A percentile compares a stretch with the other conserved stretches of the same genome.
Conservation (phyloP, 2,329 filamentous ascomycete species). For the Truncatella angustata region DNA sequence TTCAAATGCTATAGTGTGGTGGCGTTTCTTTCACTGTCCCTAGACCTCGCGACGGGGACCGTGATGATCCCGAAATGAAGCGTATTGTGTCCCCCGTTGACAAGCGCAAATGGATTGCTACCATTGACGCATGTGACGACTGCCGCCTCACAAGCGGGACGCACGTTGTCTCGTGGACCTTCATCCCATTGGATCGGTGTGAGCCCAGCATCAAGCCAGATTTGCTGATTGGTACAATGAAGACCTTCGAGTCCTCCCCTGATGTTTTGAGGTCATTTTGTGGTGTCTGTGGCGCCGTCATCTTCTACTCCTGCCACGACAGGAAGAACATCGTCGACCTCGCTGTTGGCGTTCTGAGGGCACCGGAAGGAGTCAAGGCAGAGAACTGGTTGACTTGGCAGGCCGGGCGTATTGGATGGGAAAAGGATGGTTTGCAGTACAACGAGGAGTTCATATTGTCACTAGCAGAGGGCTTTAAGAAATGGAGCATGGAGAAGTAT, state of each 20-base stretch:
- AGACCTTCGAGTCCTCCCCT: constrained; percentile 38
- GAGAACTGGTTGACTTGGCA: constrained; percentile 48
- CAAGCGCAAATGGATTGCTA: constrained; percentile 40
- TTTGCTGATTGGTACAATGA: constrained; percentile 41
- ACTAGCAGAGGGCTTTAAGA: constrained; percentile 31
- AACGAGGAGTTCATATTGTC: constrained; percentile 6
- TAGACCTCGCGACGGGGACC: constrained; percentile 32
- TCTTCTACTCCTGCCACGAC: constrained; percentile 32
- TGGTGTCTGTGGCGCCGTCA: constrained; percentile 43
- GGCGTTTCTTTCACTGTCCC: constrained; percentile 45
- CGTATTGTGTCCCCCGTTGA: constrained; percentile 35
- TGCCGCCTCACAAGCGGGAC: constrained; percentile 42
- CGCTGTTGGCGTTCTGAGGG: constrained; percentile 42
- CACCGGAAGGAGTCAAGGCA: constrained; percentile 41
- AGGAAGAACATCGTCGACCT: constrained; percentile 38
- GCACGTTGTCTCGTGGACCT: constrained; percentile 41
- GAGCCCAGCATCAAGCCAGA: constrained; percentile 35
- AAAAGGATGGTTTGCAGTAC: constrained; percentile 29
- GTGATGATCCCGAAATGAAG: constrained; percentile 27
- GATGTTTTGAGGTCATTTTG: constrained; percentile 43
- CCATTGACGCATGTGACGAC: constrained; percentile 41
- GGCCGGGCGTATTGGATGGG: constrained; percentile 31
- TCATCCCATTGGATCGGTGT: constrained; percentile 35
- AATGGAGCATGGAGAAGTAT: constrained; percentile 31
- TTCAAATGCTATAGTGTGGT: too few relatives aligned